phyloP scores from a whole-genome alignment of 768 basidiomycete genomes.

The Stropharia rugosoannulata region DNA sequence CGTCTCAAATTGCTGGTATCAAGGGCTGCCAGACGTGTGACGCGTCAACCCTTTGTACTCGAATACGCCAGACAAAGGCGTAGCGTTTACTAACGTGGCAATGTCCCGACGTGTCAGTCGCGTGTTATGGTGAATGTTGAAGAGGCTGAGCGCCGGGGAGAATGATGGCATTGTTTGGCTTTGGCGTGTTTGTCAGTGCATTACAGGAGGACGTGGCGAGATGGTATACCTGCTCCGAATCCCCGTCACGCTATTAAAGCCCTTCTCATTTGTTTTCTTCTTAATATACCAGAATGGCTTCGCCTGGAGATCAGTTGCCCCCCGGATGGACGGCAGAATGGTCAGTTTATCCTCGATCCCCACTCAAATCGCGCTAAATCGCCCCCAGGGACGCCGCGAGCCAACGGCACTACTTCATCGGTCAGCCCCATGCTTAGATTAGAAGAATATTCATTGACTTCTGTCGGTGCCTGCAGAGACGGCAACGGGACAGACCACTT shows the following conservation, averaged over 20 bases:
- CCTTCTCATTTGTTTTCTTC: conserved; percentile 11
- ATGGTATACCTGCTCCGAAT: conserved; percentile 16
- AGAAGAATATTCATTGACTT: conserved; percentile 18
- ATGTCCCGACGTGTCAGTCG: background rate
- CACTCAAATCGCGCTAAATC: conserved; percentile 16
- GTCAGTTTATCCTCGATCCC: conserved; percentile 38
- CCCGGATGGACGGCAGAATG: conserved; percentile 94
- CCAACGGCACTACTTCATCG: conserved; percentile 87
- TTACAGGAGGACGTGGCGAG: conserved; percentile 24
- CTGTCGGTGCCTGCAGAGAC: conserved; percentile 57
- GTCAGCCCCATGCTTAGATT: conserved; percentile 45
- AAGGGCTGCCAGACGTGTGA: no score
- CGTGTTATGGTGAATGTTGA: background rate
- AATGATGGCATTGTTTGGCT: conserved; percentile 24
- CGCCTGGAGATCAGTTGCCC: conserved; percentile 69
- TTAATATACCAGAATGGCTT: conserved; percentile 36
- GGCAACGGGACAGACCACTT: conserved; percentile 80
- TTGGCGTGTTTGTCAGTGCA: conserved; percentile 19
- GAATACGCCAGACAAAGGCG: no score
- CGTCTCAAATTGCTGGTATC: no score
- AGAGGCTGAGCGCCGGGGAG: background rate
- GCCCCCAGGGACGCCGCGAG: conserved; percentile 69
- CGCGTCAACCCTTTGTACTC: no score
- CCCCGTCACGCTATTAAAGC: conserved; percentile 17
- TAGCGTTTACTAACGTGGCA: no score